Base-by-base conservation (phyloP, 768 basidiomycete genomes). In the Collybia sordida region DNA sequence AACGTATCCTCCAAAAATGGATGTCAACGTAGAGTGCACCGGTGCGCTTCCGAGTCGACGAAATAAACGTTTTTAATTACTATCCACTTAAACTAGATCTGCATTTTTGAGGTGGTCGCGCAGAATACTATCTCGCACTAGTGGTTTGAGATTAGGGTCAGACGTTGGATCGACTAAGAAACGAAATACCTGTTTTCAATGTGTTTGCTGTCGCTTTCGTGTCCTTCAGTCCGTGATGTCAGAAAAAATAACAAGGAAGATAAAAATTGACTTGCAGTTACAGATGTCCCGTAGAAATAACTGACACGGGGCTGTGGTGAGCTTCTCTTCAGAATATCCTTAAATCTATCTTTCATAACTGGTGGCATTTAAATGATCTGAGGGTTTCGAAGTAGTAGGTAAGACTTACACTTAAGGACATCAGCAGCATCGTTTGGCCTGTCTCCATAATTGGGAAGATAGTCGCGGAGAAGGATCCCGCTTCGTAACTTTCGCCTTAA, bases 361-460 rank as follows among this genome's bases (percentile, higher is more conserved):
- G 18, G 21, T 24, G n/a, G n/a, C n/a, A n/a, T n/a, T n/a, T n/a
- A n/a, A n/a, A 27, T 31, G 36, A 35, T 17, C 56, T n/a, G n/a
- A 17, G 27, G 34, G 43, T 31, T 18, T 25, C 8, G 45, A 4
- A 28, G 36, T 24, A 19, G 22, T 0, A 45, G 18, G 28, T 27
- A 19, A 24, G 27, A 75, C 78, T 42, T 51, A 85, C 86, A 89
- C 64, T 77, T 79, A 1, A 82, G 73, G 31, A 82, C 77, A 0
- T 69, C 65, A 3, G 63, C 58, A 0, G 73, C 64, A 34, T 88
- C 84, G 54, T 90, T 90, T 7, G 78, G 69, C 35, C 84, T 65
- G 34, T 82, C 75, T 0, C 82, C 86, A 54, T 79, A 89, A 11
- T 81, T 80, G 1, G 83, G 76, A 18, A 90, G 69, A 60, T 75